Evolutionary conservation across 1,284 basidiomycete genomes (phyloP).

Genomic region (Microbotryum lychnidis-dioicae): DNA sequence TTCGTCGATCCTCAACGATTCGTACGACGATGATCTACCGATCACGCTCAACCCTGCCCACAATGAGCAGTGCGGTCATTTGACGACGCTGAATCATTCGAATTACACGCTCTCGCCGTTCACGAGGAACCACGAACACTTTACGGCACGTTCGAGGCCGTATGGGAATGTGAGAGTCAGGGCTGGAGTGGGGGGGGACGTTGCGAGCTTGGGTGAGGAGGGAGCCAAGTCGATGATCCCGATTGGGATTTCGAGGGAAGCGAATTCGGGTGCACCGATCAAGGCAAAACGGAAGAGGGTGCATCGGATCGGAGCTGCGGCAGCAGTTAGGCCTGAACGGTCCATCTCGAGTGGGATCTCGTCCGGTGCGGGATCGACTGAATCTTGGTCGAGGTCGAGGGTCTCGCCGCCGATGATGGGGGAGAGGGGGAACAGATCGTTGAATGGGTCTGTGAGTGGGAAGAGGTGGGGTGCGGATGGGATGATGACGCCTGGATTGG

Average conservation of each 20-base stretch:
- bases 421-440: background rate
- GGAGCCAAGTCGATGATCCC: too few species aligned
- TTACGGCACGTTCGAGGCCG: constrained; percentile 46
- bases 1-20: constrained; percentile 22
- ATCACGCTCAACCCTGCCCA: constrained; percentile 61
- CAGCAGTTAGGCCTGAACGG: background rate
- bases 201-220: too few species aligned
- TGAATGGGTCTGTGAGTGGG: background rate
- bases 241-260: too few species aligned
- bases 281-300: constrained; percentile 71
- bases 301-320: constrained; percentile 51
- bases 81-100: constrained; percentile 71
- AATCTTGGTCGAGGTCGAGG: background rate
- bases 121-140: constrained; percentile 76
- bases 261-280: constrained; percentile 41
- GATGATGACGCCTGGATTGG: background rate
- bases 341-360: background rate
- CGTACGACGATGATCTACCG: constrained; percentile 31
- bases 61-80: constrained; percentile 68
- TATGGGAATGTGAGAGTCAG: background rate
- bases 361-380: background rate
- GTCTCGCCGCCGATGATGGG: background rate
- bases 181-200: too few species aligned
- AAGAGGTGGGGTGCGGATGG: background rate
- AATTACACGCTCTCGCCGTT: constrained; percentile 88